Conservation (phyloP, 164 flowering plant species). For the Dillenia suffruticosa region DNA sequence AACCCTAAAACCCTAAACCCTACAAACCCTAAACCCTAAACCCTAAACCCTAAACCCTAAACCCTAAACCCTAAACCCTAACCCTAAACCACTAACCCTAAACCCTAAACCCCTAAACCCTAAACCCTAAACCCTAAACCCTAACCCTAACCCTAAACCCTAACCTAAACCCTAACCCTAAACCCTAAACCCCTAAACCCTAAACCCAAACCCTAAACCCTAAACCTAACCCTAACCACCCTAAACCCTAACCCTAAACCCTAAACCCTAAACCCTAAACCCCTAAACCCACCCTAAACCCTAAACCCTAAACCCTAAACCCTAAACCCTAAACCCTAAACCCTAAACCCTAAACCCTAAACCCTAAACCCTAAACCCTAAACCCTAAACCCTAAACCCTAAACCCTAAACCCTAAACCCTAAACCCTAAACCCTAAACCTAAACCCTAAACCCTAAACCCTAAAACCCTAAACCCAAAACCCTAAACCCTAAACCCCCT, state of each 20-base stretch:
- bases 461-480: constrained; percentile 3
- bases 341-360: not conserved
- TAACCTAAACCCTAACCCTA: not conserved
- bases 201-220: not conserved
- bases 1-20: not conserved
- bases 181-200: constrained; percentile 1
- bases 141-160: constrained; percentile 1
- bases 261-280: not conserved
- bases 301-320: not conserved
- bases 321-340: not conserved
- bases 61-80: not conserved
- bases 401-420: constrained; percentile 5
- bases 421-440: constrained; percentile 4
- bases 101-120: not conserved
- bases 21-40: not conserved
- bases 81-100: not conserved
- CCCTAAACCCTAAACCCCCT: constrained; percentile 3
- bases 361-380: not conserved
- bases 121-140: not conserved
- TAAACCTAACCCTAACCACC: not conserved
- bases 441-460: constrained; percentile 4
- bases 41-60: not conserved
- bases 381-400: constrained; percentile 1
- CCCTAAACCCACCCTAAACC: not conserved
- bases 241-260: not conserved